Base-by-base conservation (phyloP, 228 moss, liverwort and hornwort species). In the Sphagnum fallax region DNA sequence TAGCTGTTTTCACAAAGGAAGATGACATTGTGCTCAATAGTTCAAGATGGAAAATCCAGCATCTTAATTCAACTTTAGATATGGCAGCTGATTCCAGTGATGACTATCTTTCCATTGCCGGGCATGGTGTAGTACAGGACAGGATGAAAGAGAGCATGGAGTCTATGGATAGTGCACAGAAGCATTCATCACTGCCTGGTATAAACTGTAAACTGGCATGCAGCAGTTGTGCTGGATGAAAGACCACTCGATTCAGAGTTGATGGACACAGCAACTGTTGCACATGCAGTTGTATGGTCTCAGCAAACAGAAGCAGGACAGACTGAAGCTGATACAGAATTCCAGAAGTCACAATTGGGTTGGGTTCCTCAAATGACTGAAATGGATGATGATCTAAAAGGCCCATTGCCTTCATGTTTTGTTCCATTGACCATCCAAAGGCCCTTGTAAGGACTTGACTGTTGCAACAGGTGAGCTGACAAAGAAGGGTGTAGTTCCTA, bases 221-320 rank as follows among this genome's bases (percentile, higher is more conserved):
- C 93, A 47, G 96, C 96, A 8, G 93, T 97, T 65, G 96, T 97
- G 68, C 85, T 97, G 4, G 96, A 93, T 72, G 96, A 93, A 66
- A 82, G 87, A 68, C 84, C 83, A 64, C 68, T 82, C 73, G 84
- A 85, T 69, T 51, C 78, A 13, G 86, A 84, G 69, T 77, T 88
- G 10, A 83, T 82, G 51, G 78, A 83, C 51, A 97, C 93, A 16
- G 81, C 87, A 51, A 82, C 93, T 18, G 91, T 97, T 51, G 96
- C 96, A 12, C 93, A 88, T 48, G 93, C 93, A 52, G 76, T 97
- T 50, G 88, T 86, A 64, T 72, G 87, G 51, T 83, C 82, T 59
- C 87, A 81, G 47, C 87, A 89, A 75, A 71, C 75, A 16, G 79
- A 78, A 64, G 49, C 75, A 70, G 70, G 76, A 2, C 80, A 82